These are phyloP conservation scores for Spathaspora sp. DNA, from an alignment of 1,139 yeast species.

Conservation along the genomic window DNA sequence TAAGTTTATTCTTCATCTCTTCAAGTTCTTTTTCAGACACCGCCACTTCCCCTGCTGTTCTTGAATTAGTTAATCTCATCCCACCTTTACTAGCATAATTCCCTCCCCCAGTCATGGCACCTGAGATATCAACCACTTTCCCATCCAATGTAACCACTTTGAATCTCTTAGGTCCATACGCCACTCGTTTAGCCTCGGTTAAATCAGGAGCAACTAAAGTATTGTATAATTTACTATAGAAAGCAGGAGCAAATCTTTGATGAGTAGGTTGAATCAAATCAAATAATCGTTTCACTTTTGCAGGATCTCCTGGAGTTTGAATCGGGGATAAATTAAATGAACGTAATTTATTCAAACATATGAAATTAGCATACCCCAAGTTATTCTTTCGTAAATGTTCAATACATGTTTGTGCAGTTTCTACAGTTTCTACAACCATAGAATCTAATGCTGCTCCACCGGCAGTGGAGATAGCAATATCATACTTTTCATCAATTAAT, in stretches of 20 bases:
- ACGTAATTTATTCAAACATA: conserved; percentile 73
- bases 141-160: conserved; percentile 95
- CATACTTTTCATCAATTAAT: conserved; percentile 80
- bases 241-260: conserved; percentile 76
- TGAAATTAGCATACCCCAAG: conserved; percentile 87
- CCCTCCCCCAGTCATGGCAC: conserved; percentile 98
- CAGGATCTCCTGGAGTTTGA: conserved; percentile 66
- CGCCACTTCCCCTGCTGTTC: conserved; percentile 21
- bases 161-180: conserved; percentile 78
- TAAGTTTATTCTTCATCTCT: conserved; percentile 53
- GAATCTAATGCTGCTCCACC: conserved; percentile 90
- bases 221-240: conserved; percentile 81
- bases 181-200: conserved; percentile 81
- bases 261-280: conserved; percentile 75
- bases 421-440: conserved; percentile 92
- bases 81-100: conserved; percentile 61
- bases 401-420: conserved; percentile 88
- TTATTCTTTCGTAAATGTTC: conserved; percentile 81
- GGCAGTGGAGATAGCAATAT: conserved; percentile 93
- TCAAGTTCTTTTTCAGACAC: conserved; percentile 60
- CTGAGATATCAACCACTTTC: conserved; percentile 88
- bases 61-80: conserved; percentile 50
- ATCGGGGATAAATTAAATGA: conserved; percentile 59
- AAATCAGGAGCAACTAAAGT: conserved; percentile 83
- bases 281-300: conserved; percentile 74